Evolutionary conservation across 1,139 yeast genomes (phyloP), one percentile per base, ranked within the genome.

Genomic region (Yamadazyma triangularis): DNA sequence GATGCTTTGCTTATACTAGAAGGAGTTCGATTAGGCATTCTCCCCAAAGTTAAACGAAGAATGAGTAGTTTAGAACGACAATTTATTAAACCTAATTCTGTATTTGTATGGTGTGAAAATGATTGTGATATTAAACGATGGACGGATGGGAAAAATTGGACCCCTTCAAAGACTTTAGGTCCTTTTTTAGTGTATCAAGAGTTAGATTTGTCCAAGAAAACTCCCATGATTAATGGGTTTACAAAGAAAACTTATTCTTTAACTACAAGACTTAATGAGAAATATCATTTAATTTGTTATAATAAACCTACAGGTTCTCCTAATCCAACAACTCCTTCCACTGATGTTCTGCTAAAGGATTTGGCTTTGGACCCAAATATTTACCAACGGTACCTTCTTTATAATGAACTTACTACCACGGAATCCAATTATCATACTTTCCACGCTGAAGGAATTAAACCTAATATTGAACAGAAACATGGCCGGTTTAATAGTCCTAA

Each of bases 101-200:
- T 81, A 1, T 81, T 76, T 43, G 73, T 79, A 3, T 81, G 88
- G 88, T 79, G 77, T 48, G 88, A 81, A 51, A 63, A 70, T 14
- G 79, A 75, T 42, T 77, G 86, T 30, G 83, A 79, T 13, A 80
- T 81, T 78, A 70, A 77, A 41, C 58, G 88, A 25, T 81, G 89
- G 89, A 81, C 89, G 1, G 89, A 81, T 47, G 86, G 88, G 23
- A 69, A 70, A 41, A 64, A 72, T 24, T 81, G 88, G 88, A 70
- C 79, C 35, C 85, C 88, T 2, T 75, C 84, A 0, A 64, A 86
- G 41, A 87, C 81, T 3, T 67, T 72, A 13, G 85, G 86, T 2
- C 68, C 75, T 2, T 81, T 81, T 45, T 57, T 81, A 26, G 71
- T 77, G 4, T 81, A 81, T 51, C 68, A 73, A 36, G 86, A 81